These are phyloP conservation scores for Debaryomyces udenii DNA, from an alignment of 1,139 yeast genomes.

Conservation along the genomic window DNA sequence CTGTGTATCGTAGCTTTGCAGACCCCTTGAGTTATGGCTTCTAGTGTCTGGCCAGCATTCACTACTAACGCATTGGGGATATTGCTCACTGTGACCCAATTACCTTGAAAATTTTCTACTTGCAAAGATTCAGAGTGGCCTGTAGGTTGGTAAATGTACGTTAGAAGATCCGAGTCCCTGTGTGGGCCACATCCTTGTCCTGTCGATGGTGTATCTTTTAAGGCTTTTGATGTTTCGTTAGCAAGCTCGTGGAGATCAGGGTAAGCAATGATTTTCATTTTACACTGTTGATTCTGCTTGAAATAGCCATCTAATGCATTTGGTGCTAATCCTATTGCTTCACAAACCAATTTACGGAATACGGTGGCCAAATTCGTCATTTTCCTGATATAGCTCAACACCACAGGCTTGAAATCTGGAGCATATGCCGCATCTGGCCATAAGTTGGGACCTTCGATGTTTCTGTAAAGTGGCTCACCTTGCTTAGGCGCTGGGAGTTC, in stretches of 20 bases:
- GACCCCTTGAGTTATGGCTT: constrained; percentile 55
- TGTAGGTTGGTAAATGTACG: constrained; percentile 63
- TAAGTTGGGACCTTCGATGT: constrained; percentile 66
- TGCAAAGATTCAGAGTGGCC: constrained; percentile 54
- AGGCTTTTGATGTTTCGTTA: constrained; percentile 25
- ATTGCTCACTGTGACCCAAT: constrained; percentile 61
- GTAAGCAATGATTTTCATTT: constrained; percentile 56
- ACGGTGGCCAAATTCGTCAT: constrained; percentile 49
- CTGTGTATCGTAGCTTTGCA: constrained; percentile 71
- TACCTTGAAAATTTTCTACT: constrained; percentile 63
- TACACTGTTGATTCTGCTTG: constrained; percentile 55
- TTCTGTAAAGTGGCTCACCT: constrained; percentile 54
- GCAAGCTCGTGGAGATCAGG: constrained; percentile 42
- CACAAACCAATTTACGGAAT: constrained; percentile 53
- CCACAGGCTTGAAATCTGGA: constrained; percentile 53
- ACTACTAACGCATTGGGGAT: constrained; percentile 49
- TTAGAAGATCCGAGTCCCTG: constrained; percentile 66
- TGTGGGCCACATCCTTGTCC: constrained; percentile 74
- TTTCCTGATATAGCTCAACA: constrained; percentile 47
- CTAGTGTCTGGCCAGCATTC: constrained; percentile 58
- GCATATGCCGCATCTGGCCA: constrained; percentile 56
- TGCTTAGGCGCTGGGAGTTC: constrained; percentile 53
- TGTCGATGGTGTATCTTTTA: constrained; percentile 46
- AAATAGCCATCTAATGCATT: constrained; percentile 52
- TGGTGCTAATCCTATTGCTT: constrained; percentile 52